Conservation (phyloP, 1,284 basidiomycete genomes). For the Trichosporon sp. region DNA sequence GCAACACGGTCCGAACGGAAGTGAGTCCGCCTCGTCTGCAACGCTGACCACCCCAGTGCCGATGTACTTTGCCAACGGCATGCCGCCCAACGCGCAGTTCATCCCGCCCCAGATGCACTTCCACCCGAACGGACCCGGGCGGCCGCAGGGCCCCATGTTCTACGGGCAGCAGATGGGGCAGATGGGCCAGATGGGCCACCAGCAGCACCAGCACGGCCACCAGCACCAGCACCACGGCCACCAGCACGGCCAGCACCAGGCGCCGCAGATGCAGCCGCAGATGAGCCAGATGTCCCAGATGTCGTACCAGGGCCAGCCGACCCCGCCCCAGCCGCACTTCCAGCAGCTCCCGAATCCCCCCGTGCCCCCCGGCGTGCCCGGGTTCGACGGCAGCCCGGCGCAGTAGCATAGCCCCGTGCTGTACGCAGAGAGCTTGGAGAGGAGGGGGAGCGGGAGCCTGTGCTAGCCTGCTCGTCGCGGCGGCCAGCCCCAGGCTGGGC, state of each 20-base stretch:
- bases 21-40: constrained; percentile 19
- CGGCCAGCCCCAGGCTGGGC: background rate
- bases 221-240: too few species aligned
- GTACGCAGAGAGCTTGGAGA: constrained; percentile 1
- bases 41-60: constrained; percentile 15
- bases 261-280: constrained; percentile 32
- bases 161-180: constrained; percentile 27
- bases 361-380: constrained; percentile 1
- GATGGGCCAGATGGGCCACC: background rate
- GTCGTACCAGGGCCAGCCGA: constrained; percentile 19
- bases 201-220: constrained; percentile 26
- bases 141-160: constrained; percentile 24
- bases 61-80: constrained; percentile 20
- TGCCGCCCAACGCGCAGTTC: constrained; percentile 35
- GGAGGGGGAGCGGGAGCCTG: background rate
- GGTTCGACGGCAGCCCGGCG: constrained; percentile 9
- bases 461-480: background rate
- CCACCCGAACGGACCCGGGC: constrained; percentile 25
- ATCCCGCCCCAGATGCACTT: constrained; percentile 41
- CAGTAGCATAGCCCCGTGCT: constrained; percentile 9
- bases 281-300: constrained; percentile 19
- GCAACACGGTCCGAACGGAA: constrained; percentile 32
- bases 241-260: constrained; percentile 30
- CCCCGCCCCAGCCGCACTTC: constrained; percentile 24
- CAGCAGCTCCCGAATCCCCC: constrained; percentile 14